Base-by-base conservation (phyloP, 768 basidiomycete genomes). In the Zangia roseola region DNA sequence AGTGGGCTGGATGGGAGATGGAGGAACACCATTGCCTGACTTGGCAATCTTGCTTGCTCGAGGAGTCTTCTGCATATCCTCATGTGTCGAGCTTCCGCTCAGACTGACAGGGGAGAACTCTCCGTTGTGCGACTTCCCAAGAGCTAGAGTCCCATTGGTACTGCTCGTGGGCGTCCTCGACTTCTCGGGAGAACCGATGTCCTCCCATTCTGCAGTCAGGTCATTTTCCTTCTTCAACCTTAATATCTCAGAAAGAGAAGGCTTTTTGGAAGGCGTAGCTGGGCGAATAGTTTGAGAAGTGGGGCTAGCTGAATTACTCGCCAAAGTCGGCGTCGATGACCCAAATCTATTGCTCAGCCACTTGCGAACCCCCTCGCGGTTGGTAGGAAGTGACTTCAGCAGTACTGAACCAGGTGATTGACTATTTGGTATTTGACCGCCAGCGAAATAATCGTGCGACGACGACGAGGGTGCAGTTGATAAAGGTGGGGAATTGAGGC, bases 331-430 rank as follows among this genome's bases (percentile, higher is more conserved):
- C 8, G 74, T 60, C 28, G 71, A 73, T 2, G 78, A 70, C 7
- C 77, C 69, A 49, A 80, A 79, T 64, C 81, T 82, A 39, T 65
- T 81, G 55, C 73, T 85, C 37, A 91, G 65, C 89, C 89, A 91
- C 58, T 86, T 88, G 65, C 83, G 85, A 21, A 91, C 89, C 20
- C 83, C 88, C 44, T 88, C 84, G 17, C 87, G 74, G 17, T 81
- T 88, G 65, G 81, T 88, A 2, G 89, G 89, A 40, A 91, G 71
- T 76, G 33, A 68, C 62, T 60, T 70, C 67, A 52, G 68, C 58
- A 55, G 69, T 67, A 53, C 71, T 67, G 55, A 68, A 37, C 56
- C 59, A 20, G 74, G 59, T 8, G 74, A 68, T 44, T 75, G 65
- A 12, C 49, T 48, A n/a, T 41, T 58, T 10, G 28, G 39, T 13